Conservation (phyloP, 352 stramenopile genomes). For the Phytophthora colocasiae region DNA sequence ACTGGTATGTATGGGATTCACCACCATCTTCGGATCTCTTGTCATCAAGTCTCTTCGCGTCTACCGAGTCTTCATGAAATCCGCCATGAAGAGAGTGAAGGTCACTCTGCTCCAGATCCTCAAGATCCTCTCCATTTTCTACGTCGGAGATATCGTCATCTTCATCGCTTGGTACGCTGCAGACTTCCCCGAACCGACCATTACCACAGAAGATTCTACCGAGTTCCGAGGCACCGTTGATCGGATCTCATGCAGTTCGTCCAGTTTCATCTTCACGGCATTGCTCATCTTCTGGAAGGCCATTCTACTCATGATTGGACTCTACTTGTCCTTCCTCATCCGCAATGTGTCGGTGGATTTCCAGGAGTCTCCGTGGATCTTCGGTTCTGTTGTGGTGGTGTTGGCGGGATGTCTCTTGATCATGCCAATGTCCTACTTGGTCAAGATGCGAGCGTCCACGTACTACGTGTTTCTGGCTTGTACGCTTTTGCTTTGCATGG, state of each 20-base stretch:
- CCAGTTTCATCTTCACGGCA: conserved; percentile 59
- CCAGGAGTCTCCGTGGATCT: conserved; percentile 75
- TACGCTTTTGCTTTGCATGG: conserved; percentile 41
- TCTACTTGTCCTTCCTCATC: conserved; percentile 69
- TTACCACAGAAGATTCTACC: conserved; percentile 20
- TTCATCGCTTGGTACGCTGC: conserved; percentile 44
- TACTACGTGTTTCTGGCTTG: conserved; percentile 49
- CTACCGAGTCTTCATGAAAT: conserved; percentile 61
- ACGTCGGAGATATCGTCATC: conserved; percentile 46
- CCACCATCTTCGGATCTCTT: conserved; percentile 51
- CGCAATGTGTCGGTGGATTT: conserved; percentile 73
- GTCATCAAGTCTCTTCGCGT: conserved; percentile 62
- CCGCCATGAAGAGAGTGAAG: conserved; percentile 50
- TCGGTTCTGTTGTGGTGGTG: conserved; percentile 54
- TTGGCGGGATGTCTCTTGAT: conserved; percentile 57
- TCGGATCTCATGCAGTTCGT: conserved; percentile 41
- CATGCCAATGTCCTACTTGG: conserved; percentile 58
- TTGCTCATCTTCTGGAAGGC: conserved; percentile 69
- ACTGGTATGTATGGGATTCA: conserved; percentile 48
- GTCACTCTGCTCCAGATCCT: conserved; percentile 47
- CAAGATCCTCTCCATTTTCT: conserved; percentile 48
- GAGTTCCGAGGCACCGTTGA: conserved; percentile 42
- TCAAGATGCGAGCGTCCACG: conserved; percentile 42
- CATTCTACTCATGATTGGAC: conserved; percentile 47
- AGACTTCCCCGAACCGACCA: conserved; percentile 42